Conservation (phyloP, 2,329 filamentous ascomycete species). For the Aspergillus sp. region DNA sequence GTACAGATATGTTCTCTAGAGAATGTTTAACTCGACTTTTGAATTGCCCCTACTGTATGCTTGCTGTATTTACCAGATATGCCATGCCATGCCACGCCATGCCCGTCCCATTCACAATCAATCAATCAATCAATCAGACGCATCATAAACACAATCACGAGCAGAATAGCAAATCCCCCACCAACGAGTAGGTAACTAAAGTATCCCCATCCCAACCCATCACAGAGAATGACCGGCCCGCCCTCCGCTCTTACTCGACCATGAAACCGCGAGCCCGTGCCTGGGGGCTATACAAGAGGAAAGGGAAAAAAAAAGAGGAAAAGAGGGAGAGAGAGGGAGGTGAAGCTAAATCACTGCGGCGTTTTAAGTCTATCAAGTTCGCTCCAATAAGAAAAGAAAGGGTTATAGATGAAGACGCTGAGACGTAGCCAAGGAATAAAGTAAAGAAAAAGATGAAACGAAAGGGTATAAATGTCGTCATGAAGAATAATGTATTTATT, state of each 20-base stretch:
- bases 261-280: slow-evolving; percentile 3
- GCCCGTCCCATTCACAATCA: background rate
- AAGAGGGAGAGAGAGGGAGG: background rate
- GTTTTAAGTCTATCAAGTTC: slow-evolving; percentile 3
- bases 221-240: slow-evolving; percentile 10
- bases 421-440: slow-evolving; percentile 18
- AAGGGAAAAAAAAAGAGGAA: background rate
- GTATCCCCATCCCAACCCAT: background rate
- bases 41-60: slow-evolving; percentile 14
- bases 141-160: background rate
- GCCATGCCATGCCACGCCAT: background rate
- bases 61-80: slow-evolving; percentile 17
- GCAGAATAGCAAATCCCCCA: background rate
- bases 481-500: slow-evolving; percentile 10
- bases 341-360: background rate
- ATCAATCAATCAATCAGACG: too few relatives aligned
- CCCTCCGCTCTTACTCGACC: slow-evolving; percentile 6
- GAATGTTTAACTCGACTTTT: slow-evolving; percentile 16
- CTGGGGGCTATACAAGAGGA: background rate
- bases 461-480: slow-evolving; percentile 21
- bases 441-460: slow-evolving; percentile 6
- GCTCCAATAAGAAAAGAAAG: slow-evolving; percentile 5
- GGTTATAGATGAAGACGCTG: slow-evolving; percentile 7
- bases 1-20: background rate
- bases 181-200: background rate